Percentiles rank a stretch among this genome's conserved stretches.
These are phyloP conservation scores for Trypanosoma theileri DNA, from an alignment of 208 protist species.

Conservation along the genomic window DNA sequence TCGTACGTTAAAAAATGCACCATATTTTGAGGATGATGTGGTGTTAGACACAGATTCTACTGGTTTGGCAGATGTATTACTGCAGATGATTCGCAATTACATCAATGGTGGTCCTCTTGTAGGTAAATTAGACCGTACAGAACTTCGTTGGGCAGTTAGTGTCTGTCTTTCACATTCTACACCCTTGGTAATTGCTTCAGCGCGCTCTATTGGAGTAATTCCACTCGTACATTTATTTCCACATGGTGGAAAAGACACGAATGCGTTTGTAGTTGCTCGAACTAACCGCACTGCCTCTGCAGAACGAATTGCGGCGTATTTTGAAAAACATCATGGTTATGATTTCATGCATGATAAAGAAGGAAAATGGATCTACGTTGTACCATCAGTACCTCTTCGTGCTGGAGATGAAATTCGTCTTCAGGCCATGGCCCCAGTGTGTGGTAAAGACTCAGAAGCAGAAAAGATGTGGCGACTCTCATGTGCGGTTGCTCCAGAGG, in stretches of 20 bases:
- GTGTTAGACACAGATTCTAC: conserved; percentile 55
- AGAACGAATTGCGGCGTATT: conserved; percentile 55
- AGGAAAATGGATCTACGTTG: conserved; percentile 79
- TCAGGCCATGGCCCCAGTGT: conserved; percentile 89
- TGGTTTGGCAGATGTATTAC: conserved; percentile 78
- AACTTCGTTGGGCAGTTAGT: conserved; percentile 87
- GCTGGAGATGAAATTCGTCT: conserved; percentile 74
- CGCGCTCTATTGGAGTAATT: conserved; percentile 79
- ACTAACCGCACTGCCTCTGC: conserved; percentile 40
- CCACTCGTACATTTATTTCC: conserved; percentile 87
- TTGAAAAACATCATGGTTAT: conserved; percentile 46
- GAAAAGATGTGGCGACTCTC: conserved; percentile 88
- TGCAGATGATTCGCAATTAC: conserved; percentile 93
- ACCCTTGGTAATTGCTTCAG: conserved; percentile 66
- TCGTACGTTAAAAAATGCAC: conserved; percentile 81
- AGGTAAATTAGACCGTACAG: conserved; percentile 70
- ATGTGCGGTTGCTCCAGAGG: conserved; percentile 62
- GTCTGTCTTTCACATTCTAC: conserved; percentile 87
- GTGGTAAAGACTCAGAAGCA: conserved; percentile 73
- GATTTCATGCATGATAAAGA: conserved; percentile 51
- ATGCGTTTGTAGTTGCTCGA: conserved; percentile 69
- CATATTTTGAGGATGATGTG: conserved; percentile 84
- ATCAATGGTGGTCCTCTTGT: conserved; percentile 87
- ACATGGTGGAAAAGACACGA: conserved; percentile 74
- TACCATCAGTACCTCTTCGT: conserved; percentile 46